Evolutionary conservation across 805 yeast genomes (phyloP).

Genomic region (Zygotorulaspora sp.): DNA sequence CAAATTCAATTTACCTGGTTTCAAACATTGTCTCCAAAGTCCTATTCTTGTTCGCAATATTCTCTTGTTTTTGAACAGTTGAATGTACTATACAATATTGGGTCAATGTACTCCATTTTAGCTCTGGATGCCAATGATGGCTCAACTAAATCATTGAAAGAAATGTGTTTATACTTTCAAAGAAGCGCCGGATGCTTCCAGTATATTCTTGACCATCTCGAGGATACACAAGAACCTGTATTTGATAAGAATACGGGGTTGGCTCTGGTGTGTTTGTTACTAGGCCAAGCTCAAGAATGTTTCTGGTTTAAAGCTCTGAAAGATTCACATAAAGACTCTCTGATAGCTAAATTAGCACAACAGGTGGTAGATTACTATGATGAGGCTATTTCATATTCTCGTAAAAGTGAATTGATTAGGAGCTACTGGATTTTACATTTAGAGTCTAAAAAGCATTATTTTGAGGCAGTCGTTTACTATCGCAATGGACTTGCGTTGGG

Average conservation of each 20-base stretch:
- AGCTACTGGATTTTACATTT: conserved; percentile 65
- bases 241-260: conserved; percentile 48
- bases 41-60: conserved; percentile 43
- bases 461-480: conserved; percentile 64
- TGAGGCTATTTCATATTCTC: conserved; percentile 41
- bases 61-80: conserved; percentile 57
- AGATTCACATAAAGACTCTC: conserved; percentile 47
- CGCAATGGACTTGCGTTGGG: conserved; percentile 47
- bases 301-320: conserved; percentile 68
- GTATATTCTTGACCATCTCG: conserved; percentile 27
- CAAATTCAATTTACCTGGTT: conserved; percentile 66
- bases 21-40: conserved; percentile 57
- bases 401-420: conserved; percentile 47
- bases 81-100: conserved; percentile 66
- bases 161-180: conserved; percentile 62
- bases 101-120: conserved; percentile 53
- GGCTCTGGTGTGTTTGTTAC: conserved; percentile 48
- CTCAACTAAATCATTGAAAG: conserved; percentile 51
- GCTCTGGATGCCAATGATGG: conserved; percentile 46
- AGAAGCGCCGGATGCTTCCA: conserved; percentile 65
- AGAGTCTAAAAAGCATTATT: conserved; percentile 57
- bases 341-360: conserved; percentile 58
- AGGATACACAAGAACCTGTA: conserved; percentile 16
- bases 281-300: conserved; percentile 85
- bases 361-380: conserved; percentile 58